These are phyloP conservation scores for Rhynchosporium agropyri DNA, from an alignment of 2,329 filamentous ascomycete genomes.

Conservation along the genomic window DNA sequence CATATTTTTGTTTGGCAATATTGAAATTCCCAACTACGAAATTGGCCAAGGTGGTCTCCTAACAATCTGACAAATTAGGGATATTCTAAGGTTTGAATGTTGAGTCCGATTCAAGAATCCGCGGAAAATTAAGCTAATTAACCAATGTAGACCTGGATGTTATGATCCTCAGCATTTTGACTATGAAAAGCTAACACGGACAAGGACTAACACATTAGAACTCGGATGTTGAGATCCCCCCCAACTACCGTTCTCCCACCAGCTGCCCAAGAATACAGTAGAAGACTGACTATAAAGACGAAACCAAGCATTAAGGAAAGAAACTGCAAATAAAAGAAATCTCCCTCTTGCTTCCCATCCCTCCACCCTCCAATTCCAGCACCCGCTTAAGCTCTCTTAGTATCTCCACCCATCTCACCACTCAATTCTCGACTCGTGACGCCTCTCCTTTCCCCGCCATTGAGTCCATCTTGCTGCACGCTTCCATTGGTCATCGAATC, in stretches of 20 bases:
- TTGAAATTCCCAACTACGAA: too few relatives aligned
- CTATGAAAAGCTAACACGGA: too few relatives aligned
- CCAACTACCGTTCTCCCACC: neutral
- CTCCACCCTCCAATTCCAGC: conserved; percentile 7
- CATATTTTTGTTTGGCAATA: too few relatives aligned
- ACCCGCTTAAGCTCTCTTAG: conserved; percentile 37
- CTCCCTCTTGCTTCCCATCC: neutral
- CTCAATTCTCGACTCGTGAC: conserved; percentile 57
- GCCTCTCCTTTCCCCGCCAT: conserved; percentile 15
- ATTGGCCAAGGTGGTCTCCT: too few relatives aligned
- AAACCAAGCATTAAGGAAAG: conserved; percentile 8
- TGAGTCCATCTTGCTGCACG: neutral
- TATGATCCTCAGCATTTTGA: neutral
- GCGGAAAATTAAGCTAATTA: too few relatives aligned
- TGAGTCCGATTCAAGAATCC: conserved; percentile 17
- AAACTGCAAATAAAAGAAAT: conserved; percentile 23
- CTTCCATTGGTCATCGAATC: neutral
- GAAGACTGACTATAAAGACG: too few relatives aligned
- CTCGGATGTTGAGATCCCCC: neutral
- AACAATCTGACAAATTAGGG: neutral
- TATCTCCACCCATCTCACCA: conserved; percentile 67
- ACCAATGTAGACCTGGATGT: neutral
- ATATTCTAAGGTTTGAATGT: conserved; percentile 19
- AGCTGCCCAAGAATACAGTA: too few relatives aligned
- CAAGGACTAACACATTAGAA: neutral